phyloP scores from a whole-genome alignment of 2,329 filamentous ascomycete species.

The Monosporascus sp. region DNA sequence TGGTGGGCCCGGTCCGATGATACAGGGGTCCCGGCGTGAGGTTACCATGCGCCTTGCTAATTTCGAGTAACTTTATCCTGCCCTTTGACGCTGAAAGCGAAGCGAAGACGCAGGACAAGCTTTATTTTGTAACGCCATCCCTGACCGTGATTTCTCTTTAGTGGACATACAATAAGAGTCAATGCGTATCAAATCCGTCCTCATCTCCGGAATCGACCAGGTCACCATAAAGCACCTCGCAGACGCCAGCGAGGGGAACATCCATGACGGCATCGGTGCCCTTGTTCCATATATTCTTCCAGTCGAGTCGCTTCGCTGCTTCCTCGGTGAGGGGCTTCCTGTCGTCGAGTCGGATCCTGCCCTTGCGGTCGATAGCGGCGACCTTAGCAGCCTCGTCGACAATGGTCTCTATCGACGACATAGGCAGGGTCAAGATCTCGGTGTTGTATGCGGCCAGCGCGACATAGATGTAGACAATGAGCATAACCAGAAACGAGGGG shows the following conservation, averaged over 20 bases:
- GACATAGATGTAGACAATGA: conserved; percentile 87
- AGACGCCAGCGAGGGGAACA: conserved; percentile 89
- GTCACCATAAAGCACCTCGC: conserved; percentile 84
- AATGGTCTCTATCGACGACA: conserved; percentile 78
- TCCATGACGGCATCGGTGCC: conserved; percentile 98
- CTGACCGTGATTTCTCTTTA: background rate
- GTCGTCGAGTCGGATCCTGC: conserved; percentile 39
- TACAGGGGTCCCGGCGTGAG: too few species aligned
- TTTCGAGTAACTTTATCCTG: too few species aligned
- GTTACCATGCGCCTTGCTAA: too few species aligned
- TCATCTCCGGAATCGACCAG: conserved; percentile 16
- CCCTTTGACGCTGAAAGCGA: background rate
- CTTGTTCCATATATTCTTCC: conserved; percentile 81
- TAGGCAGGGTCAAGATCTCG: conserved; percentile 75
- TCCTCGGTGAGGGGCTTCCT: conserved; percentile 31
- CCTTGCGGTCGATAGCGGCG: conserved; percentile 72
- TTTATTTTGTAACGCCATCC: background rate
- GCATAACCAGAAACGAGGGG: conserved; percentile 83
- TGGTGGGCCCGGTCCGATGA: too few species aligned
- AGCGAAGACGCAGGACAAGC: background rate
- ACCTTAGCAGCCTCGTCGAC: conserved; percentile 87
- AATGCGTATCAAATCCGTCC: conserved; percentile 7
- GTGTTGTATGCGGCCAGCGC: conserved; percentile 89
- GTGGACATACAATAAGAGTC: background rate
- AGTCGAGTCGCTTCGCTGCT: conserved; percentile 46